A percentile compares a stretch with the other conserved stretches of the same genome.
phyloP scores from a whole-genome alignment of 139 green algal species.

The Micractinium sp. region DNA sequence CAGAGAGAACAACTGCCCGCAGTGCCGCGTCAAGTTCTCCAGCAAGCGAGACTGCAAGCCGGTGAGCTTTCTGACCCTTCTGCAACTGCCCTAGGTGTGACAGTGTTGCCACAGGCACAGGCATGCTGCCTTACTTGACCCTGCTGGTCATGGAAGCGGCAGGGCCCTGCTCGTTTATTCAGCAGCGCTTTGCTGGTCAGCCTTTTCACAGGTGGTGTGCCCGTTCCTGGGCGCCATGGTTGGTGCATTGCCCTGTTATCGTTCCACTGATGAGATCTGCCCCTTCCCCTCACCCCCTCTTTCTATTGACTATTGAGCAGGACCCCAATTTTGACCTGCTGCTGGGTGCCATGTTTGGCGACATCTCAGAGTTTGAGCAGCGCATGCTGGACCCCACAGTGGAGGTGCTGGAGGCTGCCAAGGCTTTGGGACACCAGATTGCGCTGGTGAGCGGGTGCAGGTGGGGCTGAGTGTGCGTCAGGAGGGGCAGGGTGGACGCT shows the following conservation, averaged over 20 bases:
- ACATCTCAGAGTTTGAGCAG: slow-evolving; percentile 42
- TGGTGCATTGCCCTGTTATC: too few species aligned
- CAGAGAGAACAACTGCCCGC: slow-evolving; percentile 59
- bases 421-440: slow-evolving; percentile 17
- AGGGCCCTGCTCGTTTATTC: too few species aligned
- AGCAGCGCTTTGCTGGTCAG: too few species aligned
- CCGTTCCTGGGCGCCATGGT: too few species aligned
- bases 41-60: slow-evolving; percentile 53
- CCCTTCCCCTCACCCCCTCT: background rate
- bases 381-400: slow-evolving; percentile 21
- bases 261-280: background rate
- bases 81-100: background rate
- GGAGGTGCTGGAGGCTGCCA: slow-evolving; percentile 21
- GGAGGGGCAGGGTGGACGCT: too few species aligned
- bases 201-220: too few species aligned
- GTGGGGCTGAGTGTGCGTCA: background rate
- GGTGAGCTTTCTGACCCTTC: background rate
- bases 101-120: background rate
- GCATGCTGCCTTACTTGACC: too few species aligned
- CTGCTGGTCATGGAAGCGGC: too few species aligned
- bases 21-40: slow-evolving; percentile 52
- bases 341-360: slow-evolving; percentile 44
- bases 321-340: slow-evolving; percentile 53
- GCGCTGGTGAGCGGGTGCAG: background rate
- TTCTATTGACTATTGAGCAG: background rate